Base-by-base conservation (phyloP, 352 stramenopile species). In the Pythium biforme region DNA sequence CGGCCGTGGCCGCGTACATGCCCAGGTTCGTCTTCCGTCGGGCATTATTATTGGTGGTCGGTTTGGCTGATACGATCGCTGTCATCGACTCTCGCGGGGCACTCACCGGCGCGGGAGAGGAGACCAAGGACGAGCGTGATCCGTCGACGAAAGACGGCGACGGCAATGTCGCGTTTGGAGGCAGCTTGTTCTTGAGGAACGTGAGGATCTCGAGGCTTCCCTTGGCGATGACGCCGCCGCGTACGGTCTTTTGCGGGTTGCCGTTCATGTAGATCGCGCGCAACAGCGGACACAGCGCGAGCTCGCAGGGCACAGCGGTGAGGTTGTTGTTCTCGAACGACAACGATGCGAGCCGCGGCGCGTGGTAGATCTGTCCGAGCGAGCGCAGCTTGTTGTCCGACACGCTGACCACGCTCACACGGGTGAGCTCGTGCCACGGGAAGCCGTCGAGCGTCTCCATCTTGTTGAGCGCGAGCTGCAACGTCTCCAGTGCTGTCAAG, bases 241-340 rank as follows among this genome's bases (percentile, higher is more conserved):
- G 81, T 14, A 96, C 75, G 2, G 82, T 91, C 50, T 88, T 84
- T 53, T 95, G 86, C 10, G 87, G 87, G 56, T 95, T 96, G 8
- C 85, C 85, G 47, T 91, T 93, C 68, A 96, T 81, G 69, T 90
- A 88, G 22, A 96, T 76, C 8, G 82, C 74, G 19, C 77, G 77
- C 34, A 96, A 68, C 19, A 83, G 66, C 1, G 69, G 72, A 40
- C 79, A 92, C 15, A 94, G 66, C 0, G 76, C 86, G 0, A 96
- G 68, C 29, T 91, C 82, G 5, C 66, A 86, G 0, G 82, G 84
- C 1, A 94, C 73, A 14, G 71, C 64, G 8, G 62, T 70, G 27
- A 95, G 66, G 46, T 83, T 92, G 59, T 95, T 96, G 74, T 94
- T 95, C 67, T 94, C 82, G 41, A 95, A 82, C 29, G 81, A 88